Evolutionary conservation across 2,329 filamentous ascomycete species (phyloP).

Genomic region (Colletotrichum sp.): DNA sequence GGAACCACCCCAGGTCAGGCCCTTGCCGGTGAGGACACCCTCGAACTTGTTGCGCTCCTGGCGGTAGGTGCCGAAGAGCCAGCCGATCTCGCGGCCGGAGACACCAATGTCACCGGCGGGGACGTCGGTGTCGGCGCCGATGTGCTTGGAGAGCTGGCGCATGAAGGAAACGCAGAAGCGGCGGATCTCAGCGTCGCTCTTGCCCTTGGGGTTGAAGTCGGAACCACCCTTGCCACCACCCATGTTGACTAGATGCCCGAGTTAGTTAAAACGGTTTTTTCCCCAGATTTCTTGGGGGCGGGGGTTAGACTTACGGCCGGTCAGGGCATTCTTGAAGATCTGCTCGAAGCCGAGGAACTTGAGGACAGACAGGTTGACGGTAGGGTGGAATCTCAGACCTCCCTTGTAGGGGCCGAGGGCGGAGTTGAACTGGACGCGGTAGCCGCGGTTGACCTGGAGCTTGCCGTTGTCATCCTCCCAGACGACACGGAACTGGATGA

Average conservation of each 20-base stretch:
- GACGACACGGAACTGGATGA: constrained; percentile 96
- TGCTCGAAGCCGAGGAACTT: constrained; percentile 99
- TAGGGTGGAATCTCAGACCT: constrained; percentile 92
- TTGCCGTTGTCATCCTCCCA: constrained; percentile 95
- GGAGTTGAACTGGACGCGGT: constrained; percentile 98
- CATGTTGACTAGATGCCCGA: constrained; percentile 72
- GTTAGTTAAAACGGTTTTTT: constrained; percentile 18
- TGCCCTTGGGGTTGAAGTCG: constrained; percentile 99
- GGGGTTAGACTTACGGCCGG: constrained; percentile 71
- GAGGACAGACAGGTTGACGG: constrained; percentile 74
- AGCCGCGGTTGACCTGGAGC: constrained; percentile 93
- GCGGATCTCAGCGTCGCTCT: constrained; percentile 95
- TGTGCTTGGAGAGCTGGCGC: constrained; percentile 94
- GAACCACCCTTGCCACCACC: constrained; percentile 97
- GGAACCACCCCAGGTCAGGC: constrained; percentile 87
- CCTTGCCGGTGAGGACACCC: constrained; percentile 96
- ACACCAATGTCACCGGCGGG: constrained; percentile 98
- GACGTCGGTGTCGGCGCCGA: constrained; percentile 94
- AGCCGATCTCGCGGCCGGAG: constrained; percentile 89
- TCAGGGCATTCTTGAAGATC: constrained; percentile 99
- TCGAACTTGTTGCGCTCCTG: constrained; percentile 89
- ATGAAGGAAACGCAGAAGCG: constrained; percentile 97
- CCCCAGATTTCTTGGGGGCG: neutral
- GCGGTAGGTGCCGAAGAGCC: constrained; percentile 93
- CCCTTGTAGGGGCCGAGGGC: constrained; percentile 98